Conservation (phyloP, 2,329 filamentous ascomycete genomes). For the Aureobasidium zeae region DNA sequence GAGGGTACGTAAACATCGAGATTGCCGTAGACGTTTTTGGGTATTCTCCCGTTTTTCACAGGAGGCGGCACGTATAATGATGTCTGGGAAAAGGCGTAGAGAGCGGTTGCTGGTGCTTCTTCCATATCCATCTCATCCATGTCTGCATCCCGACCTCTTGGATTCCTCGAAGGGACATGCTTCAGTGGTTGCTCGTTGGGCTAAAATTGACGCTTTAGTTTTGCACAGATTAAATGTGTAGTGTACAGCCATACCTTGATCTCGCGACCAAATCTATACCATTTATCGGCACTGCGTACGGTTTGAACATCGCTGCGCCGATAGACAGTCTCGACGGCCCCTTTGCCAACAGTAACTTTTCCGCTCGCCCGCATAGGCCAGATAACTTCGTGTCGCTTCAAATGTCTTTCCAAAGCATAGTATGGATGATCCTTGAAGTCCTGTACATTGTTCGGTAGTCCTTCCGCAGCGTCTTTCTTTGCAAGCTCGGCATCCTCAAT, state of each 20-base stretch:
- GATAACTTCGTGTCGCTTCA: constrained; percentile 76
- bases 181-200: constrained; percentile 71
- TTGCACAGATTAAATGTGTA: not conserved
- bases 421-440: constrained; percentile 35
- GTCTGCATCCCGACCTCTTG: constrained; percentile 22
- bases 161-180: constrained; percentile 39
- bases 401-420: constrained; percentile 70
- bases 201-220: not conserved
- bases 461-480: constrained; percentile 61
- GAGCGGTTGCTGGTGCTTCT: constrained; percentile 45
- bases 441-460: constrained; percentile 38
- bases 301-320: constrained; percentile 69
- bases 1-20: constrained; percentile 54
- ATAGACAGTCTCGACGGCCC: constrained; percentile 65
- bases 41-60: constrained; percentile 61
- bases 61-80: constrained; percentile 66
- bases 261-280: constrained; percentile 80
- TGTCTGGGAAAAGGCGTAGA: constrained; percentile 55
- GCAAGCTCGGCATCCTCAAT: constrained; percentile 72
- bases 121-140: constrained; percentile 34
- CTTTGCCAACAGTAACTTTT: constrained; percentile 58
- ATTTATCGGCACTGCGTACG: constrained; percentile 72
- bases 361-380: constrained; percentile 63
- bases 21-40: constrained; percentile 53
- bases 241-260: constrained; percentile 47